Base-by-base conservation (phyloP, 2,329 filamentous ascomycete species). In the Paramyrothecium roridum region DNA sequence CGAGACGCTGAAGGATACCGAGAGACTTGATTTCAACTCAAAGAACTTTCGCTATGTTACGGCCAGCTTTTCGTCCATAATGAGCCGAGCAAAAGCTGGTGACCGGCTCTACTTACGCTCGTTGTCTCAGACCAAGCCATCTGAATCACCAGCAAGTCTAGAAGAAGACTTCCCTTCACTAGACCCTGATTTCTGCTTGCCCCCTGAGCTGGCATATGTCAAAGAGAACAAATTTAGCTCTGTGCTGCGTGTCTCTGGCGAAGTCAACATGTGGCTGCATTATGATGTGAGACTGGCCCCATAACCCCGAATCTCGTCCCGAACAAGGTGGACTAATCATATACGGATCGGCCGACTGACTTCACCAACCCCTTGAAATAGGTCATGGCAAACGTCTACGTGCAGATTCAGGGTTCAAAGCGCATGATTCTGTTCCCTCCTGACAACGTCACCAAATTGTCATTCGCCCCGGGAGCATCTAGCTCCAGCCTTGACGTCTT, bases 381-480 rank as follows among this genome's bases (percentile, higher is more conserved):
- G 82, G 90, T 95, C 17, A 92, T 96, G 81, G 90, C 91, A 51
- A 96, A 96, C 64, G 79, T 96, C 3, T 87, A 95, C 57, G 91
- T 87, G 64, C 92, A 96, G 67, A 80, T 96, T 52, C 74, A 76
- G 40, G 91, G 92, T 4, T 80, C 81, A 1, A 96, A 95, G 67
- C 81, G 82, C 26, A 78, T 96, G 56, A 72, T 91, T 4, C 78
- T 96, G 2, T 96, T 91, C 67, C 91, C 90, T 1, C 92, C 93
- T 0, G 76, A 79, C 2, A 91, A 96, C 64, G 85, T 95, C 19
- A 77, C 78, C 20, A 74, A 84, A 37, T 78, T 96, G 1, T 80
- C 82, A 3, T 89, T 96, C 67, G 82, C 85, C 0, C 83, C 91
- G 0, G 91, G 92, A 0, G 83, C 88, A 3, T 96, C 91, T 0